Evolutionary conservation across 2,329 filamentous ascomycete genomes (phyloP).

Genomic region (Lomentospora prolificans): DNA sequence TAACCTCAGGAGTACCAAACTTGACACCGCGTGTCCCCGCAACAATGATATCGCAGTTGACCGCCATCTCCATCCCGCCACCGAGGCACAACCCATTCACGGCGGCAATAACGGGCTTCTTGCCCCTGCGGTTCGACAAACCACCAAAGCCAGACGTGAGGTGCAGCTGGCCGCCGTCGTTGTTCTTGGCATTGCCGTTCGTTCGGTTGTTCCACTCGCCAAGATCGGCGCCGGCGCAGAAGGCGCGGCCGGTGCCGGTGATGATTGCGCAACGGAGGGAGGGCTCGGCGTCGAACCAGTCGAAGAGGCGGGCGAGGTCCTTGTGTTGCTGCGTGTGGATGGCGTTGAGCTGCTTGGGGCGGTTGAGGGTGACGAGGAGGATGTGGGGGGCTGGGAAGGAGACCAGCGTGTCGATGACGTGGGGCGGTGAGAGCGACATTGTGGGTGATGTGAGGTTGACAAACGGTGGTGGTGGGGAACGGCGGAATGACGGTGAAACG

Average conservation of each 20-base stretch:
- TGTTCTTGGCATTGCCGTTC: conserved; percentile 21
- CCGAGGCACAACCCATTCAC: conserved; percentile 68
- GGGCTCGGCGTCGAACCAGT: conserved; percentile 55
- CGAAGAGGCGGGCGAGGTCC: conserved; percentile 38
- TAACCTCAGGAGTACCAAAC: conserved; percentile 64
- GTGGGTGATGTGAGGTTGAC: neutral
- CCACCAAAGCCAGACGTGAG: conserved; percentile 51
- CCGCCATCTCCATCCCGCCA: conserved; percentile 66
- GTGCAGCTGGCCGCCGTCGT: conserved; percentile 14
- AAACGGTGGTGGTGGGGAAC: neutral
- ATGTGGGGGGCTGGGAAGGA: conserved; percentile 44
- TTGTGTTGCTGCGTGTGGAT: conserved; percentile 39
- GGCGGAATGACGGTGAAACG: too few relatives aligned
- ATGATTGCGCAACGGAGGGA: conserved; percentile 51
- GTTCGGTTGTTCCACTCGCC: conserved; percentile 49
- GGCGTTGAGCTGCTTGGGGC: conserved; percentile 48
- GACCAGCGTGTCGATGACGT: conserved; percentile 29
- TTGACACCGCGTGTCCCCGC: conserved; percentile 41
- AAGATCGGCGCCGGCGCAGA: conserved; percentile 60
- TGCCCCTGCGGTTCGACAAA: conserved; percentile 54
- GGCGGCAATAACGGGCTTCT: conserved; percentile 67
- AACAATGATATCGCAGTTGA: conserved; percentile 64
- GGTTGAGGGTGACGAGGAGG: conserved; percentile 51
- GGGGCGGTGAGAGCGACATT: conserved; percentile 20
- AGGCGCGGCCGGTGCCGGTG: conserved; percentile 53